Conservation (phyloP, 768 basidiomycete genomes). For the Tricholoma sp. region DNA sequence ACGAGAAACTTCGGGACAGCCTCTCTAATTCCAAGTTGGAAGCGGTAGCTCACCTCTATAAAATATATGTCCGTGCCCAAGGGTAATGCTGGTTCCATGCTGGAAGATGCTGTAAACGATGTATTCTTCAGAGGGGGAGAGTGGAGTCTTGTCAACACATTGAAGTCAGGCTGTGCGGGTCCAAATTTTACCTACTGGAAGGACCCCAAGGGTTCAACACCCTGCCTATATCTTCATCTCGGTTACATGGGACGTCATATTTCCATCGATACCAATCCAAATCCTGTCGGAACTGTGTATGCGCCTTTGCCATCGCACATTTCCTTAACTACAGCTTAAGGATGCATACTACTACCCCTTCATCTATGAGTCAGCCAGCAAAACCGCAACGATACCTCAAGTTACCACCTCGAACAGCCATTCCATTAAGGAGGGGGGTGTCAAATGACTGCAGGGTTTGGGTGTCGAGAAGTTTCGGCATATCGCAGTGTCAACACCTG, state of each 20-base stretch:
- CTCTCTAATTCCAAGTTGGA: slow-evolving; percentile 9
- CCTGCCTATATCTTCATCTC: background rate
- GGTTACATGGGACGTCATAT: slow-evolving; percentile 7
- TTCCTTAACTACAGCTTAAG: slow-evolving; percentile 9
- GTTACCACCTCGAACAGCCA: slow-evolving; percentile 8
- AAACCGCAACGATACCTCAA: slow-evolving; percentile 9
- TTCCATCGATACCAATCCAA: slow-evolving; percentile 5
- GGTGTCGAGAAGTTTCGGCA: background rate
- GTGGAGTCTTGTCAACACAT: slow-evolving; percentile 10
- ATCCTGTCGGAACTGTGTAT: slow-evolving; percentile 5
- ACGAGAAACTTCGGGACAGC: slow-evolving; percentile 9
- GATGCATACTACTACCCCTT: slow-evolving; percentile 14
- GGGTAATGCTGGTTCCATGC: slow-evolving; percentile 10
- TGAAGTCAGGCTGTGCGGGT: slow-evolving; percentile 7
- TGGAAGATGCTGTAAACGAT: slow-evolving; percentile 14
- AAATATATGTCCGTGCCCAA: slow-evolving; percentile 9
- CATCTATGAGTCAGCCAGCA: slow-evolving; percentile 12
- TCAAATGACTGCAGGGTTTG: background rate
- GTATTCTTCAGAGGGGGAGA: slow-evolving; percentile 12
- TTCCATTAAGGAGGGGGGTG: slow-evolving; percentile 5
- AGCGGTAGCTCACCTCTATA: slow-evolving; percentile 9
- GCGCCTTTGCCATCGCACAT: slow-evolving; percentile 5
- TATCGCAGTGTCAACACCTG: background rate
- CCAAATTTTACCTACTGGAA: slow-evolving; percentile 8
- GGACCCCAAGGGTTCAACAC: background rate